Evolutionary conservation across 164 flowering plant genomes (phyloP), one percentile per base, ranked within the genome.

Genomic region (Macadamia integrifolia): DNA sequence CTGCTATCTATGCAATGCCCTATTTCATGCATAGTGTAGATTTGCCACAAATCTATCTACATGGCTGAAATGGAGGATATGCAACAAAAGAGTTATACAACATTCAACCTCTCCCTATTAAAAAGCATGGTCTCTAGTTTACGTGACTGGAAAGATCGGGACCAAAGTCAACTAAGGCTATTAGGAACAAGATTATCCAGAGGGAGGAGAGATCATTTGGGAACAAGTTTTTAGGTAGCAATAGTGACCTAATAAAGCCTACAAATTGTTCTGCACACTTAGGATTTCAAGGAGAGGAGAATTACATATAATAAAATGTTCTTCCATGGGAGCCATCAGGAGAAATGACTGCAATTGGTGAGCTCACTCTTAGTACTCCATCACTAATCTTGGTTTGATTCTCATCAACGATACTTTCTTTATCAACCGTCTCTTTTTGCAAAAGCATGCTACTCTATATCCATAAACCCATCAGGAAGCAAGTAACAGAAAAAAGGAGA

Each of bases 261-360:
- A 9, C 9, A 11, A 3, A 46, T 46, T 14, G 15, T 11, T 53
- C 15, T 53, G 15, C 15, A 14, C 15, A 5, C 57, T 14, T 53
- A 53, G 3, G 15, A 53, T 17, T 14, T 17, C 53, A 49, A 49
- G 17, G 57, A 18, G 64, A 62, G 60, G 46, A 52, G 67, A 60
- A 50, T 82, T 82, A 85, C 90, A 59, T 76, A 77, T 76, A 86
- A 69, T 73, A 88, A 49, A 78, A 64, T 57, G 80, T 87, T 76
- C 77, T 79, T 57, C 72, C 80, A 53, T 48, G 18, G 58, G 82
- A 74, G 61, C 53, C 64, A 60, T 69, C 68, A 62, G 59, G 73
- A 64, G 76, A 70, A 66, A 52, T 9, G 55, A 66, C 31, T 46
- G 83, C 76, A 66, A 85, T 85, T 0, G 90, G 85, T 52, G 83